Conservation (phyloP, 2,329 filamentous ascomycete species). For the Pyrenophora teres region DNA sequence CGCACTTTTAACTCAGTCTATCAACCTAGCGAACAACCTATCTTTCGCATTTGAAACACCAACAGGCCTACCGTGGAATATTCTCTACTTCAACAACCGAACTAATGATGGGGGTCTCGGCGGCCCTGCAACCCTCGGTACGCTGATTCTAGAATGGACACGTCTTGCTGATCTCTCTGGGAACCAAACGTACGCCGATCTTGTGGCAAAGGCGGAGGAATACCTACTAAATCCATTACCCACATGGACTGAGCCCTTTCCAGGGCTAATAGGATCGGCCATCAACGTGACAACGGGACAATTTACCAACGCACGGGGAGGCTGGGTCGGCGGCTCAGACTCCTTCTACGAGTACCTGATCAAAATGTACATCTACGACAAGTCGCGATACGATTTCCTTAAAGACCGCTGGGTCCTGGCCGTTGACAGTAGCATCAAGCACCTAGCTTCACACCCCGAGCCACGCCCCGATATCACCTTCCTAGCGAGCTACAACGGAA, state of each 20-base stretch:
- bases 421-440: slow-evolving; percentile 73
- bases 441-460: slow-evolving; percentile 71
- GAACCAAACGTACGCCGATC: slow-evolving; percentile 66
- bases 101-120: slow-evolving; percentile 61
- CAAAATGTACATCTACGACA: slow-evolving; percentile 87
- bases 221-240: slow-evolving; percentile 72
- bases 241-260: slow-evolving; percentile 69
- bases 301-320: slow-evolving; percentile 70
- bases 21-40: slow-evolving; percentile 71
- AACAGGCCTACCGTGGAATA: slow-evolving; percentile 74
- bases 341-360: slow-evolving; percentile 89
- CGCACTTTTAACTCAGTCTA: slow-evolving; percentile 68
- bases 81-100: slow-evolving; percentile 63
- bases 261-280: slow-evolving; percentile 72
- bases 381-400: slow-evolving; percentile 65
- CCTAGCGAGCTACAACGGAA: slow-evolving; percentile 62
- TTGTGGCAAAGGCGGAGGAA: slow-evolving; percentile 69
- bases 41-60: slow-evolving; percentile 79
- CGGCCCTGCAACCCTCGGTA: slow-evolving; percentile 76
- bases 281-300: slow-evolving; percentile 68
- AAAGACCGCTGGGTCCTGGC: slow-evolving; percentile 75
- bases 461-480: slow-evolving; percentile 74
- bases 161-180: slow-evolving; percentile 76
- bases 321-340: slow-evolving; percentile 78
- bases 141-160: slow-evolving; percentile 83